These are phyloP conservation scores for Tulasnella sp. DNA, from an alignment of 768 basidiomycete species.

Conservation along the genomic window DNA sequence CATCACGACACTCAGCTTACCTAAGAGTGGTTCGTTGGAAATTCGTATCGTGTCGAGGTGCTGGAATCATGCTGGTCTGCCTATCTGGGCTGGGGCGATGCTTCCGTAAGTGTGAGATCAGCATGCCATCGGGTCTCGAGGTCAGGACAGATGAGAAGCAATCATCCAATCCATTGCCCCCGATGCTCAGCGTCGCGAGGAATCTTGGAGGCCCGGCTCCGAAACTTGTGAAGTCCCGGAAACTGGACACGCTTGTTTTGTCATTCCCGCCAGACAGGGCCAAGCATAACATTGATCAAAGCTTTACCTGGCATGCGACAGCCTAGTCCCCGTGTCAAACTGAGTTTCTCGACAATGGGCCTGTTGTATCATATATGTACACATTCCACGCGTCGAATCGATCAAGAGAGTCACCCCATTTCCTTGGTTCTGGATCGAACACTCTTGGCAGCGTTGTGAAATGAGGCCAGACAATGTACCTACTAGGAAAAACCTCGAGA, in stretches of 20 bases:
- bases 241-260: neutral
- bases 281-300: neutral
- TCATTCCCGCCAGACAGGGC: neutral
- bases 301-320: neutral
- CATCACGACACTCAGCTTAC: neutral
- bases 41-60: neutral
- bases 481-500: neutral
- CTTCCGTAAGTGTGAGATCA: neutral
- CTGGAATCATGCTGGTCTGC: neutral
- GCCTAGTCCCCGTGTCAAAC: neutral
- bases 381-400: neutral
- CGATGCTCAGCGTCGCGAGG: neutral
- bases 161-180: neutral
- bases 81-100: neutral
- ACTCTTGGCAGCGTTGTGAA: neutral
- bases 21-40: neutral
- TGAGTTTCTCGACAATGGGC: neutral
- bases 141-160: neutral
- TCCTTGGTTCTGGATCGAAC: neutral
- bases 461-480: neutral
- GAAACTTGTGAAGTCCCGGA: constrained; percentile 2
- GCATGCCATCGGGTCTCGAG: neutral
- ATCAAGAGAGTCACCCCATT: neutral
- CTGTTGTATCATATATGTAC: neutral
- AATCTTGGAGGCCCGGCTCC: neutral